phyloP scores from a whole-genome alignment of 441 rosid species.

The Brassica hybrid region DNA sequence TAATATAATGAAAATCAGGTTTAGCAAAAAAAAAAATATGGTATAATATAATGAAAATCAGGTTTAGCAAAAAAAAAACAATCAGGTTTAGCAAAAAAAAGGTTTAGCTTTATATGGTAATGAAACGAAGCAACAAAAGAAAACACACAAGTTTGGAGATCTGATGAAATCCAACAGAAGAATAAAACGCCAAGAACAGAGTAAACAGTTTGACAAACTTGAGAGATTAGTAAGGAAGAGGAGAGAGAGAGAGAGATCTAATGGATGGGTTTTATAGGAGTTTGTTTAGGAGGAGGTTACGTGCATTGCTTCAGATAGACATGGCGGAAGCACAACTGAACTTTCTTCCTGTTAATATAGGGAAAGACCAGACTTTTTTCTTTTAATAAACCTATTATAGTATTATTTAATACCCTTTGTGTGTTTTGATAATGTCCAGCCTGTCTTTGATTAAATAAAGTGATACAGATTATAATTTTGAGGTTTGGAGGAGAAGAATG shows the following conservation, averaged over 20 bases:
- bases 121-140: background rate
- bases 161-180: background rate
- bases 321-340: constrained; percentile 34
- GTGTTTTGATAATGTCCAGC: constrained; percentile 22
- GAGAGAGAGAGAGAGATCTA: background rate
- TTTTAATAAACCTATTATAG: background rate
- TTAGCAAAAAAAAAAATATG: too few relatives aligned
- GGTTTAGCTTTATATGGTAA: too few relatives aligned
- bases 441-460: constrained; percentile 27
- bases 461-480: constrained; percentile 23
- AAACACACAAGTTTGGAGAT: background rate
- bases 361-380: background rate
- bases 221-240: constrained; percentile 1
- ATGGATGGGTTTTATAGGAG: background rate
- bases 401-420: constrained; percentile 1
- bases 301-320: constrained; percentile 40
- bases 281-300: background rate
- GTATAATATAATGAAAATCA: too few relatives aligned
- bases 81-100: too few relatives aligned
- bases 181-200: constrained; percentile 1
- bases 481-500: constrained; percentile 40
- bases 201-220: constrained; percentile 8
- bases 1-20: too few relatives aligned
- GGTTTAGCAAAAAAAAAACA: too few relatives aligned
- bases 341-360: constrained; percentile 12